Evolutionary conservation across 2,329 filamentous ascomycete genomes (phyloP).

Genomic region (Colletotrichum kahawae): DNA sequence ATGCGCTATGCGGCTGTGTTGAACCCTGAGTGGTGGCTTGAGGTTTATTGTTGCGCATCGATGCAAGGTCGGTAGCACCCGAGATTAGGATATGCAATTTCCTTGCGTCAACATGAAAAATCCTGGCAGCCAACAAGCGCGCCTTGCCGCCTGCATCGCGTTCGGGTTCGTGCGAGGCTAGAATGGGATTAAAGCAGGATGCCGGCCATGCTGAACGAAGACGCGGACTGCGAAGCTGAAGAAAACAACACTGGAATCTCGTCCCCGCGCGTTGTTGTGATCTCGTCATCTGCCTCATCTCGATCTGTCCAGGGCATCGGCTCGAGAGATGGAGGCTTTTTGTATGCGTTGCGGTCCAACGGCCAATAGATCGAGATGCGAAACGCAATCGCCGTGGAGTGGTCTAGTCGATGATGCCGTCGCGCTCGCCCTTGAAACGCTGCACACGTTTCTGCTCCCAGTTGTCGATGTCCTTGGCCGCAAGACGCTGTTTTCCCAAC

Average conservation of each 20-base stretch:
- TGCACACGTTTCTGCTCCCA: slow-evolving; percentile 98
- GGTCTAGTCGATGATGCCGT: slow-evolving; percentile 70
- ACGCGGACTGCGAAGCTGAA: background rate
- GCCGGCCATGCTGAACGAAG: background rate
- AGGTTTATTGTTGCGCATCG: slow-evolving; percentile 3
- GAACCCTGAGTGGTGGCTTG: slow-evolving; percentile 15
- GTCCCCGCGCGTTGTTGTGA: background rate
- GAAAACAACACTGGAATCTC: background rate
- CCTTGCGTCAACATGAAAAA: slow-evolving; percentile 4
- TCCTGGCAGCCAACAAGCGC: background rate
- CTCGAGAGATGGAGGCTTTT: background rate
- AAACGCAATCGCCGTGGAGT: background rate
- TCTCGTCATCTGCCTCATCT: background rate
- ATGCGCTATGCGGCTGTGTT: background rate
- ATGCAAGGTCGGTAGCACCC: slow-evolving; percentile 3
- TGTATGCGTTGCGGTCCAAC: background rate
- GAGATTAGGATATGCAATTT: slow-evolving; percentile 17
- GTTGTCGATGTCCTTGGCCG: slow-evolving; percentile 88
- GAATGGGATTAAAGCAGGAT: background rate
- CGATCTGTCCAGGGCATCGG: background rate
- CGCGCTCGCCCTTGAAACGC: slow-evolving; percentile 85
- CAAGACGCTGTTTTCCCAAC: slow-evolving; percentile 68
- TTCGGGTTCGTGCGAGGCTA: background rate
- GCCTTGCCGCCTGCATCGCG: background rate
- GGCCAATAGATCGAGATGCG: slow-evolving; percentile 3